A percentile compares a stretch with the other conserved stretches of the same genome.
These are phyloP conservation scores for Penicillium malachiteum DNA, from an alignment of 495 filamentous ascomycete species.

Conservation along the genomic window DNA sequence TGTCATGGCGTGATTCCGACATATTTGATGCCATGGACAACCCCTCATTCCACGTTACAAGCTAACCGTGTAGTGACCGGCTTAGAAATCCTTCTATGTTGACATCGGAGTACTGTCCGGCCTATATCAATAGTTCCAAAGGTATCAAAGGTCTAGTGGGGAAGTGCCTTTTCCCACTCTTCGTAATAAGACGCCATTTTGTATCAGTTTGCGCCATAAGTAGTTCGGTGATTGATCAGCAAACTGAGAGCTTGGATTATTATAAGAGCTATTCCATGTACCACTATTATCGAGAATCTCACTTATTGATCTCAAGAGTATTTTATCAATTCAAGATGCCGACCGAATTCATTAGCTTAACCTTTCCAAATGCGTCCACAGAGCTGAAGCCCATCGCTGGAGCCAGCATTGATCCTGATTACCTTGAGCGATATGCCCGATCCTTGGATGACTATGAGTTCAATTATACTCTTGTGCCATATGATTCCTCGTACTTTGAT, in stretches of 20 bases:
- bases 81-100: no score
- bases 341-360: slow-evolving; percentile 54
- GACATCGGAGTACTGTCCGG: no score
- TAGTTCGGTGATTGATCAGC: not conserved
- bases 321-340: slow-evolving; percentile 36
- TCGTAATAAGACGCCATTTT: slow-evolving; percentile 1
- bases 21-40: slow-evolving; percentile 1
- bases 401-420: slow-evolving; percentile 46
- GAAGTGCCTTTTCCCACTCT: not conserved
- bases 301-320: no score
- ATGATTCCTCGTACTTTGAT: slow-evolving; percentile 50
- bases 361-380: slow-evolving; percentile 49
- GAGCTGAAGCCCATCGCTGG: slow-evolving; percentile 50
- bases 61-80: not conserved
- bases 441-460: slow-evolving; percentile 52
- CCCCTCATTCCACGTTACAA: not conserved
- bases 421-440: slow-evolving; percentile 47
- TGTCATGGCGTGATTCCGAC: slow-evolving; percentile 1
- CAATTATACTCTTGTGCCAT: slow-evolving; percentile 56
- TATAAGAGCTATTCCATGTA: not conserved
- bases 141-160: not conserved
- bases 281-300: no score
- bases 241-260: not conserved
- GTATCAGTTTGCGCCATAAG: not conserved
- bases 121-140: no score